phyloP scores from a whole-genome alignment of 2,329 filamentous ascomycete genomes.

The Diaporthe helianthi region DNA sequence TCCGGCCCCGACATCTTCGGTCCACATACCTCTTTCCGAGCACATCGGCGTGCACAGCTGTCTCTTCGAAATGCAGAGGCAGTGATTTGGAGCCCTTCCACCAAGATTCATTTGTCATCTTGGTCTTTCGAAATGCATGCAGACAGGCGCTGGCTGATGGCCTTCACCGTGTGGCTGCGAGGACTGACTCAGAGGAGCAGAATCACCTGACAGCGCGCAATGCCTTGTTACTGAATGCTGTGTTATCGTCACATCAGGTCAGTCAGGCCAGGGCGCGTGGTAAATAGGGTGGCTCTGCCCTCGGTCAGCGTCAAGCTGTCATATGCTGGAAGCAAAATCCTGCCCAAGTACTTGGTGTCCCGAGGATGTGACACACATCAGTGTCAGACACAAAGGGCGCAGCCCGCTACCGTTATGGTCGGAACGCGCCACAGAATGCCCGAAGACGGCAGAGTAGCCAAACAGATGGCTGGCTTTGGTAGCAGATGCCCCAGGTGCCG shows the following conservation, averaged over 20 bases:
- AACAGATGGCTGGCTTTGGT: not conserved
- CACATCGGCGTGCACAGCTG: not conserved
- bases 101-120: not conserved
- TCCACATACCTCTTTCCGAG: not conserved
- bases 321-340: not conserved
- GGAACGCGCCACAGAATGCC: not conserved
- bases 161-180: not conserved
- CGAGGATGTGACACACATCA: not conserved
- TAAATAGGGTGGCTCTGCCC: not conserved
- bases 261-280: not conserved
- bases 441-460: not conserved
- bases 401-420: not conserved
- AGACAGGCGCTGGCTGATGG: not conserved
- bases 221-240: not conserved
- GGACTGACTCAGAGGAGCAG: not conserved
- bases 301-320: too few relatives aligned
- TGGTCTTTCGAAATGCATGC: not conserved
- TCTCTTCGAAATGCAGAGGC: not conserved
- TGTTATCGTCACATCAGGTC: not conserved
- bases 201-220: slow-evolving; percentile 32
- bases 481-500: not conserved
- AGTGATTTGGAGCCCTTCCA: not conserved
- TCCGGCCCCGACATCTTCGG: not conserved
- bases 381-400: not conserved
- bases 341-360: not conserved